These are phyloP conservation scores for Colletotrichum horii DNA, from an alignment of 2,329 filamentous ascomycete species.

Conservation along the genomic window DNA sequence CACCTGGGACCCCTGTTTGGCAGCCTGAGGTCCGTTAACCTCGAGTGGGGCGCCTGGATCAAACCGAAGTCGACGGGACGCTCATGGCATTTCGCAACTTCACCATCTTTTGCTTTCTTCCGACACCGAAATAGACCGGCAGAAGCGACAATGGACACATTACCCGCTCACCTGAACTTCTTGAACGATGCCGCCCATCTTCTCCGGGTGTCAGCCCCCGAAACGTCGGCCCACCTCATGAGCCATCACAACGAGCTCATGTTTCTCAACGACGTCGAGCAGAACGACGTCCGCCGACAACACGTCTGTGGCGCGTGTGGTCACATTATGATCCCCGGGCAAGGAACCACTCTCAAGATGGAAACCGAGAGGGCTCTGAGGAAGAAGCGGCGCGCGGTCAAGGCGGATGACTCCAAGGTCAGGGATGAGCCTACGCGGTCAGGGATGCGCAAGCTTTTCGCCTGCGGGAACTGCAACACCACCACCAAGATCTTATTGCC, in stretches of 20 bases:
- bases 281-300: conserved; percentile 55
- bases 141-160: neutral
- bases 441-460: conserved; percentile 15
- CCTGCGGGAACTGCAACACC: conserved; percentile 13
- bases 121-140: neutral
- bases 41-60: conserved; percentile 3
- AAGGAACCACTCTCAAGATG: conserved; percentile 45
- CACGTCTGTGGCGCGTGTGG: conserved; percentile 66
- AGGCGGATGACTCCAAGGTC: neutral
- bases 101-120: neutral
- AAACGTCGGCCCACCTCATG: conserved; percentile 66
- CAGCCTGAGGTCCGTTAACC: neutral
- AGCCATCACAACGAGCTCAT: conserved; percentile 55
- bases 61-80: neutral
- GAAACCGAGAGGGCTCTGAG: conserved; percentile 50
- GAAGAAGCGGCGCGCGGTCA: conserved; percentile 36
- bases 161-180: conserved; percentile 37
- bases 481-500: conserved; percentile 13
- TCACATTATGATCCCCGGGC: conserved; percentile 61
- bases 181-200: conserved; percentile 66
- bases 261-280: conserved; percentile 47
- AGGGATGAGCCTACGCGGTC: neutral
- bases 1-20: neutral
- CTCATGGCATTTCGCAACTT: neutral
- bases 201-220: conserved; percentile 55